Evolutionary conservation across 345 rosid species (phyloP).

Genomic region (Eucalyptus erythrocorys): DNA sequence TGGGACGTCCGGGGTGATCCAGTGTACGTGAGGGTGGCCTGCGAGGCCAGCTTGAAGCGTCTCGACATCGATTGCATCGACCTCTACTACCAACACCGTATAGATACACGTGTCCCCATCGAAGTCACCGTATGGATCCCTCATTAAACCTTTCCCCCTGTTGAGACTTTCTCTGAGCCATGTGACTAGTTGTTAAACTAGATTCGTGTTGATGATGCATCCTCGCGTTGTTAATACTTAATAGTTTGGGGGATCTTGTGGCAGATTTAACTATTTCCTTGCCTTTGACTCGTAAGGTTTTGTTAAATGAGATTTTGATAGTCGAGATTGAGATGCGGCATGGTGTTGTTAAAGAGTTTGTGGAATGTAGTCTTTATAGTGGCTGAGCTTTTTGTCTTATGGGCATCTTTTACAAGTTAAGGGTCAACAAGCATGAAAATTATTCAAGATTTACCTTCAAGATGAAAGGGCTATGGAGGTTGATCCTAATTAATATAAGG

Average conservation of each 20-base stretch:
- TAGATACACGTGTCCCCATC: constrained; percentile 38
- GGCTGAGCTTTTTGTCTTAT: background rate
- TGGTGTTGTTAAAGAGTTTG: background rate
- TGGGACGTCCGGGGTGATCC: constrained; percentile 35
- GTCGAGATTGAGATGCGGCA: background rate
- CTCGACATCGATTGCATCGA: constrained; percentile 32
- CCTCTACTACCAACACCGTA: constrained; percentile 57
- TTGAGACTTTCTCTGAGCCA: background rate
- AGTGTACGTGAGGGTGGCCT: constrained; percentile 32
- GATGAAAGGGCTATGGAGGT: background rate
- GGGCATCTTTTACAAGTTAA: background rate
- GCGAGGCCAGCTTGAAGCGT: constrained; percentile 52
- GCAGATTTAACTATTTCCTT: background rate
- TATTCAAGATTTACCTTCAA: background rate
- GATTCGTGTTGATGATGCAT: background rate
- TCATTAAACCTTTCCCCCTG: background rate
- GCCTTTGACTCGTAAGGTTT: background rate
- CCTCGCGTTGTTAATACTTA: background rate
- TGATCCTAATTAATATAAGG: background rate
- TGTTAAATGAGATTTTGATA: background rate
- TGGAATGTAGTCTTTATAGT: background rate
- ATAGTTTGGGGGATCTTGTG: background rate
- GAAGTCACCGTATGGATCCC: constrained; percentile 36
- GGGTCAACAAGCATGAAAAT: background rate
- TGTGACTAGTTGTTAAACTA: background rate